Evolutionary conservation across 2,329 filamentous ascomycete genomes (phyloP), one percentile per base, ranked within the genome.

Genomic region (Knufia petricola): DNA sequence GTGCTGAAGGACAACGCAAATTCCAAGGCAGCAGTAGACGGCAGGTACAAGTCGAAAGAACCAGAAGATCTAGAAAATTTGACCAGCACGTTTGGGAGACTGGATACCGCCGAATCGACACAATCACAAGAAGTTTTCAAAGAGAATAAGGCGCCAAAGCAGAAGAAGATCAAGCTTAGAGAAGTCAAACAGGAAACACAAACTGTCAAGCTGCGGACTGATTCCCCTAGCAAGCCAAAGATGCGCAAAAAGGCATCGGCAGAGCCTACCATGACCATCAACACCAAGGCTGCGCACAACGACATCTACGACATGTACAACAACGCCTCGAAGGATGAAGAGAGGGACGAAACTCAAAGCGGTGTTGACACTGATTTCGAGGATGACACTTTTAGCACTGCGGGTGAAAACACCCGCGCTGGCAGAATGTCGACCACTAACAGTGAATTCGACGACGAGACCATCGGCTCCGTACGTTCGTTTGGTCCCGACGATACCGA

Each of bases 261-360:
- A 30, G 90, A 96, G 65, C 86, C 89, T n/a, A 98, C 92, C 1
- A 95, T 98, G 89, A 98, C 92, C 0, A 79, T 98, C 56, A 88
- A 96, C 62, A 98, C 92, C 10, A 86, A 80, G 59, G 90, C 92
- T 55, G 92, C 92, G 3, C 95, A 90, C 53, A 89, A 96, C 58
- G 92, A 98, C 58, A 95, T 98, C 46, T 96, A 96, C 60, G 88
- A 88, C 50, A 87, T 98, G 41, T 98, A 96, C 68, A 96, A 92
- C 60, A 85, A 92, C 50, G 90, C 92, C 1, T 65, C 90, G 30
- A 75, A 76, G 53, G 66, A 67, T 15, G 64, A 69, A 1, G 67
- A 68, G 26, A 63, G 67, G 32, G 63, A 67, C 0, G 58, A 61
- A 17, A 59, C 70, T 6, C 81, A 87, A 12, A 81, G 83, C 49